Percentiles rank a stretch among this genome's conserved stretches.
Evolutionary conservation across 75 land plant genomes (phyloP).

Genomic region (Cryptomeria japonica): DNA sequence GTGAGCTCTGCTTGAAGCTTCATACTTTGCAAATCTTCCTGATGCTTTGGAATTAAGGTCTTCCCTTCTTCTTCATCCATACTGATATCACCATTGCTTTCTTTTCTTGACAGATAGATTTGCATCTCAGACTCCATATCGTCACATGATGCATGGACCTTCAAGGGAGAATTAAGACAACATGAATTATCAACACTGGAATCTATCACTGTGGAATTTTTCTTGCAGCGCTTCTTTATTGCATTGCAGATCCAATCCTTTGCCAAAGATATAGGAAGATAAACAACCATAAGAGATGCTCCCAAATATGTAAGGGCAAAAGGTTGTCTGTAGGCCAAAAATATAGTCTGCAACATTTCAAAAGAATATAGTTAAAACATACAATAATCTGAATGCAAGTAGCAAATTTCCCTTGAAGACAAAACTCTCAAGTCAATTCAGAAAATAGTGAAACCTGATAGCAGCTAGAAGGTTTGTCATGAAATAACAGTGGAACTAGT

Average conservation of each 20-base stretch:
- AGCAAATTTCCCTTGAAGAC: background rate
- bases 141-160: slow-evolving; percentile 26
- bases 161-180: slow-evolving; percentile 39
- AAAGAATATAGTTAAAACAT: background rate
- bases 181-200: slow-evolving; percentile 21
- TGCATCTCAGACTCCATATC: slow-evolving; percentile 58
- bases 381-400: background rate
- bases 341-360: slow-evolving; percentile 67
- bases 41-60: slow-evolving; percentile 1
- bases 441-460: background rate
- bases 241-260: slow-evolving; percentile 63
- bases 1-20: slow-evolving; percentile 12
- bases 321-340: slow-evolving; percentile 86
- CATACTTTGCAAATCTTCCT: slow-evolving; percentile 1
- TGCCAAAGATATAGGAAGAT: slow-evolving; percentile 74
- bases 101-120: slow-evolving; percentile 41
- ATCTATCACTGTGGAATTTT: slow-evolving; percentile 29
- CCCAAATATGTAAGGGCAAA: slow-evolving; percentile 92
- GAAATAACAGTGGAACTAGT: background rate
- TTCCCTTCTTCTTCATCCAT: slow-evolving; percentile 11
- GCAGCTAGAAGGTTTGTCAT: background rate
- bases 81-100: slow-evolving; percentile 46
- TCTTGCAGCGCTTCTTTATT: slow-evolving; percentile 35
- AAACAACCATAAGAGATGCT: slow-evolving; percentile 92
- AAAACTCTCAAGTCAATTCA: background rate